phyloP scores from a whole-genome alignment of 2,329 filamentous ascomycete genomes.

The Cephalotrichum gorgonifer region DNA sequence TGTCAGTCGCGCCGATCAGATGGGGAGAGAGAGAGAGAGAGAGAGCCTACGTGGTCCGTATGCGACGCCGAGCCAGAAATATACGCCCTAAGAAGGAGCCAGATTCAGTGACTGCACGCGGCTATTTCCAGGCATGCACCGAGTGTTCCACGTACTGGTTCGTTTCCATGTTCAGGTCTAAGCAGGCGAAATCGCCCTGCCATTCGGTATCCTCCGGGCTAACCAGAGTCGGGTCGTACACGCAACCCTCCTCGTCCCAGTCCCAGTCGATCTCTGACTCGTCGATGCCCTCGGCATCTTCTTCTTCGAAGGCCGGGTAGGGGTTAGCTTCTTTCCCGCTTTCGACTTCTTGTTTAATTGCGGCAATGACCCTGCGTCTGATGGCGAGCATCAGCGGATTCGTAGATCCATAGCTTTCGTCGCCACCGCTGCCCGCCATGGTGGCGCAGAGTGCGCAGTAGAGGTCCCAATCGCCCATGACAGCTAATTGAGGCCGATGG shows the following conservation, averaged over 20 bases:
- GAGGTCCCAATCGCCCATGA: not conserved
- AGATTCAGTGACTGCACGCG: no score
- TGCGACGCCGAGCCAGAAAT: no score
- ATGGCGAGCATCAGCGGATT: not conserved
- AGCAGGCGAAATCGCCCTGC: not conserved
- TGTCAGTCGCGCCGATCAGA: no score
- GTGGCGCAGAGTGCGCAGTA: not conserved
- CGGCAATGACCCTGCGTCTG: not conserved
- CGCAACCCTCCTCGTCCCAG: not conserved
- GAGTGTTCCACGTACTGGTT: not conserved
- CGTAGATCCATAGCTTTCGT: not conserved
- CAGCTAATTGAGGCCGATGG: not conserved
- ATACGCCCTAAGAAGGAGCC: not conserved
- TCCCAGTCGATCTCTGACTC: not conserved
- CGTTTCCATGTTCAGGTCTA: not conserved
- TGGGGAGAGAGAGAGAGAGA: no score
- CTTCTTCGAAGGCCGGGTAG: not conserved
- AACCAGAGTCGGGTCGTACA: not conserved
- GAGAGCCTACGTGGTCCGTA: no score
- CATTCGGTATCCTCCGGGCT: not conserved
- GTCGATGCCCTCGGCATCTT: not conserved
- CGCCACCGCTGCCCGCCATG: no score
- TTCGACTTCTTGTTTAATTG: not conserved
- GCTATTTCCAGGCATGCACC: no score
- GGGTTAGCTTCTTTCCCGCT: not conserved